phyloP scores from a whole-genome alignment of 768 basidiomycete genomes.

The Boletus rubroflammeus region DNA sequence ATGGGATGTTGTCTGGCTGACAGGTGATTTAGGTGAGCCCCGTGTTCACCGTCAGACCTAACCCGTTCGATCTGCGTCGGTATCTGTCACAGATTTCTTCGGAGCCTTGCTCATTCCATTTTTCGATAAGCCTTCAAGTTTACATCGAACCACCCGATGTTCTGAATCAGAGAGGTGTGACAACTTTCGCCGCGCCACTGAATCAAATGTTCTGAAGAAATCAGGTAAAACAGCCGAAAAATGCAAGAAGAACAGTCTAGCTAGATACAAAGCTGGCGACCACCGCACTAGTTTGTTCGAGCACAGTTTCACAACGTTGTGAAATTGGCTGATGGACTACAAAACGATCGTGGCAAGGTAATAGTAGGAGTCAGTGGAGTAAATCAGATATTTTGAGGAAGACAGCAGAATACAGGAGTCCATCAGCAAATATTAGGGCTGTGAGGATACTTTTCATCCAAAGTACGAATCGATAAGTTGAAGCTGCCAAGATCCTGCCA shows the following conservation, averaged over 20 bases:
- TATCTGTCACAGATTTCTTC: not conserved
- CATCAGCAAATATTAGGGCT: not conserved
- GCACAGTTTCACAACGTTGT: not conserved
- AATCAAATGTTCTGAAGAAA: not conserved
- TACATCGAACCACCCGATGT: too few relatives aligned
- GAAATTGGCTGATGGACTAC: too few relatives aligned
- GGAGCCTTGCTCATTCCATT: not conserved
- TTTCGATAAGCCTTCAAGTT: too few relatives aligned
- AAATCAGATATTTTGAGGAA: not conserved
- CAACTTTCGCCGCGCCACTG: too few relatives aligned
- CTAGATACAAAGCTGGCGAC: not conserved
- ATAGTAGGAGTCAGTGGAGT: not conserved
- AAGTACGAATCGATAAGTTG: not conserved
- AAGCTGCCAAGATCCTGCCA: not conserved
- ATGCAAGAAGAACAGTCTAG: not conserved
- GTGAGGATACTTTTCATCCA: not conserved
- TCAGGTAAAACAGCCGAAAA: not conserved
- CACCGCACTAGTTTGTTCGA: not conserved
- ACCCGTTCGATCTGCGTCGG: not conserved
- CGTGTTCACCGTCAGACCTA: not conserved
- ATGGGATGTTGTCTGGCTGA: not conserved
- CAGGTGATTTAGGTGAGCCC: too few relatives aligned
- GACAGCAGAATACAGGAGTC: not conserved
- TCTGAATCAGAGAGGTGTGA: too few relatives aligned
- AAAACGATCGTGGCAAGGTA: too few relatives aligned